A percentile compares a stretch with the other conserved stretches of the same genome.
phyloP scores from a whole-genome alignment of 129 eudicot genomes.

The Erigeron canadensis region DNA sequence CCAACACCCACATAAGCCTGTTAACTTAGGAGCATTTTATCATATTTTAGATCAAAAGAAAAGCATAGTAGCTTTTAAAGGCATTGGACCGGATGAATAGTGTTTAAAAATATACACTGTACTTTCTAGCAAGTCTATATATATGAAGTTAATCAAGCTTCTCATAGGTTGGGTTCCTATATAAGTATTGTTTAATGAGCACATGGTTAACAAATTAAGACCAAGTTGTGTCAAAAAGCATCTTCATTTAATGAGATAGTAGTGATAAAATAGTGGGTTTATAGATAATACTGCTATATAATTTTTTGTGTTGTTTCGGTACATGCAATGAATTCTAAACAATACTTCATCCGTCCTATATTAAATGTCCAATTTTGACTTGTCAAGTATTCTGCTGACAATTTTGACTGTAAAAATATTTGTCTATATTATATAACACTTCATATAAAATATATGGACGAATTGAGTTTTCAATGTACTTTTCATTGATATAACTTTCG shows the following conservation, averaged over 20 bases:
- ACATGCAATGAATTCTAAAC: no score
- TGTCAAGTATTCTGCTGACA: no score
- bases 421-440: no score
- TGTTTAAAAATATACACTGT: not conserved
- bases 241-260: slow-evolving; percentile 29
- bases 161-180: not conserved
- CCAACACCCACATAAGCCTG: slow-evolving; percentile 19
- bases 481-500: no score
- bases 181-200: slow-evolving; percentile 19
- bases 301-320: no score
- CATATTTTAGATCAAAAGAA: slow-evolving; percentile 4
- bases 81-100: not conserved
- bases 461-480: no score
- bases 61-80: slow-evolving; percentile 3
- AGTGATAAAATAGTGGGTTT: not conserved
- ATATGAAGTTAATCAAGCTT: not conserved
- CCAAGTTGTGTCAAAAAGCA: slow-evolving; percentile 33
- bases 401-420: no score
- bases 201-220: slow-evolving; percentile 25
- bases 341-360: no score
- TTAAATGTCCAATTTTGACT: no score
- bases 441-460: no score
- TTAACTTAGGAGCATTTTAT: slow-evolving; percentile 12
- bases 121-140: not conserved
- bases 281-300: no score